Percentiles rank a stretch among this genome's conserved stretches.
These are phyloP conservation scores for Astraeus odoratus DNA, from an alignment of 768 basidiomycete genomes.

Conservation along the genomic window DNA sequence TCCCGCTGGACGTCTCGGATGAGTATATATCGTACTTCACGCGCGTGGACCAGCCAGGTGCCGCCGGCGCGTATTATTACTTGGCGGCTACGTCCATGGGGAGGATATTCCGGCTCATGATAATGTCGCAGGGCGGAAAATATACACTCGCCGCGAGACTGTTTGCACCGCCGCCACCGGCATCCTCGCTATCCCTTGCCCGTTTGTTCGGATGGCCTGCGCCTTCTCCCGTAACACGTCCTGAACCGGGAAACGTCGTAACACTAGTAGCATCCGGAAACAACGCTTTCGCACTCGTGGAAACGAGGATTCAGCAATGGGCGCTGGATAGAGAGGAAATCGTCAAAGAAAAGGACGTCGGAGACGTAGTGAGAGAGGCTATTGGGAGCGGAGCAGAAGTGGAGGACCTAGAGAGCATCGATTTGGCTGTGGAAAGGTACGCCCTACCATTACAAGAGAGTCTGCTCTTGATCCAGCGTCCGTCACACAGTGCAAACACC, in stretches of 20 bases:
- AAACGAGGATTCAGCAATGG: conserved; percentile 67
- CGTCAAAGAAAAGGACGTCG: conserved; percentile 49
- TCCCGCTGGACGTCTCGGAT: conserved; percentile 35
- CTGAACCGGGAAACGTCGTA: conserved; percentile 55
- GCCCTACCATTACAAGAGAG: conserved; percentile 8
- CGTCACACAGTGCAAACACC: conserved; percentile 36
- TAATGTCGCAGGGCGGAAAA: conserved; percentile 65
- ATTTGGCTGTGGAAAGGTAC: conserved; percentile 57
- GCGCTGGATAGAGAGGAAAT: conserved; percentile 47
- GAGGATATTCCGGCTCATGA: conserved; percentile 52
- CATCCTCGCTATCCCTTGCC: conserved; percentile 37
- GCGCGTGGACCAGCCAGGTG: conserved; percentile 50
- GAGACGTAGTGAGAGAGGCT: conserved; percentile 38
- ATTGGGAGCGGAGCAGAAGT: conserved; percentile 40
- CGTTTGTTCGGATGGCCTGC: conserved; percentile 38
- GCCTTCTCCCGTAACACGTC: conserved; percentile 30
- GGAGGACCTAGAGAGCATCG: conserved; percentile 69
- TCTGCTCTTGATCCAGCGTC: conserved; percentile 3
- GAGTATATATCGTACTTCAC: conserved; percentile 62
- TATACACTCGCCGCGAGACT: conserved; percentile 49
- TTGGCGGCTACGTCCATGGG: conserved; percentile 65
- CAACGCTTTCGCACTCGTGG: conserved; percentile 64
- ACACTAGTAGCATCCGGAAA: conserved; percentile 49
- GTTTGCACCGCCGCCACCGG: conserved; percentile 48
- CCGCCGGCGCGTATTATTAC: conserved; percentile 27